A percentile compares a stretch with the other conserved stretches of the same genome.
phyloP scores from a whole-genome alignment of 2,329 filamentous ascomycete genomes.

The Colletotrichum cereale region DNA sequence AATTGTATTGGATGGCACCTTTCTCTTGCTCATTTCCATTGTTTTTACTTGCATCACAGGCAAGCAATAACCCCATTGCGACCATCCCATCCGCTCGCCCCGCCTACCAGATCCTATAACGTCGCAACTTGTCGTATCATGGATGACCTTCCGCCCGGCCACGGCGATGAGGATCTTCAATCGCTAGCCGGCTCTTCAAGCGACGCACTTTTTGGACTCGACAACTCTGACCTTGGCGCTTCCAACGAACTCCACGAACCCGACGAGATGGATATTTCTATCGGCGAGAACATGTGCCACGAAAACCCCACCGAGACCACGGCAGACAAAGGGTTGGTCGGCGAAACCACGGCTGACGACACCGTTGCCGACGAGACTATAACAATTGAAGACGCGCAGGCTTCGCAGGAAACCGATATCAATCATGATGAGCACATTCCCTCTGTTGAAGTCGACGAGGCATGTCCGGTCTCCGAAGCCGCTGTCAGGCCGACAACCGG shows the following conservation, averaged over 20 bases:
- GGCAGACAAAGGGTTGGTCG: background rate
- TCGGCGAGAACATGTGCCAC: background rate
- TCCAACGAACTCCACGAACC: background rate
- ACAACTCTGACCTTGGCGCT: background rate
- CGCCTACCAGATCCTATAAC: background rate
- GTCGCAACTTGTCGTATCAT: slow-evolving; percentile 41
- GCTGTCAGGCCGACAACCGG: background rate
- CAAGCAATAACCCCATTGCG: background rate
- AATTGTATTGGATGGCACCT: background rate
- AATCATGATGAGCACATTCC: background rate
- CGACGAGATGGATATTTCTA: background rate
- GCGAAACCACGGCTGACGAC: background rate
- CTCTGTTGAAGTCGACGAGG: background rate
- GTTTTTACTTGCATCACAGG: too few relatives aligned
- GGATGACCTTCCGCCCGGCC: slow-evolving; percentile 40
- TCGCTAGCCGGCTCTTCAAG: background rate
- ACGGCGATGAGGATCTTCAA: slow-evolving; percentile 36
- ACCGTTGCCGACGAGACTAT: background rate
- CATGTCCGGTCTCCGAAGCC: background rate
- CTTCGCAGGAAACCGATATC: background rate
- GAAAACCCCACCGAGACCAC: background rate
- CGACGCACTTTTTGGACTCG: slow-evolving; percentile 35
- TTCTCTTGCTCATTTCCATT: background rate
- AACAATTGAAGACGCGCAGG: background rate
- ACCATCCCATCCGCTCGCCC: background rate